Percentiles rank a stretch among this genome's conserved stretches.
Conservation (phyloP, 1,139 yeast species). For the Debaryomyces sp. region DNA sequence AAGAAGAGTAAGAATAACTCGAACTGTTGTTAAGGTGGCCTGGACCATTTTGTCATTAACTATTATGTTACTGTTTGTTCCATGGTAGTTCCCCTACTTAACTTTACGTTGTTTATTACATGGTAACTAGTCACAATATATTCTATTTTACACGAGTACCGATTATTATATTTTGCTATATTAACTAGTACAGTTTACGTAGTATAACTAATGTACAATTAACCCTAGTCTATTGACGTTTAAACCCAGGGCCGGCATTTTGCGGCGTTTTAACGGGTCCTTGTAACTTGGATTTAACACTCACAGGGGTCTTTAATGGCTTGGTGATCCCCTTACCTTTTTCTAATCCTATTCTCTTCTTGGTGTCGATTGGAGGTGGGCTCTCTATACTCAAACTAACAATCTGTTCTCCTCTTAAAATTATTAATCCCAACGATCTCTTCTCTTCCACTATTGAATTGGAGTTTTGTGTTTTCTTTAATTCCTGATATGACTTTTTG, state of each 20-base stretch:
- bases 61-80: background rate
- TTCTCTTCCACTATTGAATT: conserved; percentile 53
- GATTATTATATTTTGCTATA: background rate
- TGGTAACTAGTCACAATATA: conserved; percentile 4
- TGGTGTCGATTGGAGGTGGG: conserved; percentile 61
- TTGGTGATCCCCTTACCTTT: conserved; percentile 50
- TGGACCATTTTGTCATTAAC: background rate
- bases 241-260: conserved; percentile 7
- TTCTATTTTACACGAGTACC: background rate
- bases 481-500: conserved; percentile 52
- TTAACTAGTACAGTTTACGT: conserved; percentile 1
- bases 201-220: conserved; percentile 7
- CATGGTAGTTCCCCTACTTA: background rate
- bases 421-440: conserved; percentile 76
- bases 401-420: conserved; percentile 86
- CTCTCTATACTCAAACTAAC: conserved; percentile 84
- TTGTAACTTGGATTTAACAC: conserved; percentile 18
- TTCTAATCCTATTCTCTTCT: conserved; percentile 42
- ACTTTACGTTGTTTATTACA: conserved; percentile 1
- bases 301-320: conserved; percentile 39
- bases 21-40: conserved; percentile 61
- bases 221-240: conserved; percentile 5
- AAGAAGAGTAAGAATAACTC: conserved; percentile 60
- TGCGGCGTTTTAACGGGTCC: conserved; percentile 13
- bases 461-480: conserved; percentile 29